Percentiles rank a stretch among this genome's conserved stretches.
Conservation (phyloP, 257 asterid genomes). For the Solanum chiquidenum region DNA sequence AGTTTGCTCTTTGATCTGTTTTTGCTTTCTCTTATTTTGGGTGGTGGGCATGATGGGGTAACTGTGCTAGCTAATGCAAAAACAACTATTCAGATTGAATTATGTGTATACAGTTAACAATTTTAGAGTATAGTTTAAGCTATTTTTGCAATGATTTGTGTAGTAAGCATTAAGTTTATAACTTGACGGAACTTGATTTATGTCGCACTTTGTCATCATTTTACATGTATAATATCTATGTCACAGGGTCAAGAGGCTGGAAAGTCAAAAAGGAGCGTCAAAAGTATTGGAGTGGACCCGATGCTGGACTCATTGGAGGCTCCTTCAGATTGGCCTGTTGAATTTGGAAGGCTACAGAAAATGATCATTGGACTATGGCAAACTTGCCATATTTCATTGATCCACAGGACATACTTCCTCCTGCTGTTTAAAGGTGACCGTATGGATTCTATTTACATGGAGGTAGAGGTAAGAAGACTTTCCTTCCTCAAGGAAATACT, state of each 20-base stretch:
- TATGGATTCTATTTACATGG: constrained; percentile 43
- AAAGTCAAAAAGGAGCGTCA: constrained; percentile 12
- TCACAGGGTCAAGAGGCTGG: constrained; percentile 17
- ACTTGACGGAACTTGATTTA: neutral
- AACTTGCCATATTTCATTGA: constrained; percentile 34
- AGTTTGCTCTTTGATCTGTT: neutral
- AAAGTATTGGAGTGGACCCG: constrained; percentile 25
- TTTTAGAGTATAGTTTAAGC: neutral
- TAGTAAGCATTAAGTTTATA: neutral
- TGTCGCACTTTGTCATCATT: neutral
- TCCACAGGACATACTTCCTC: constrained; percentile 47
- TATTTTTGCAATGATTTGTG: neutral
- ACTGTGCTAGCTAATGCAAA: neutral
- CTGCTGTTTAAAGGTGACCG: constrained; percentile 41
- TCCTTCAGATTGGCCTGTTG: constrained; percentile 31
- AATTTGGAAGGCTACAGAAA: constrained; percentile 27
- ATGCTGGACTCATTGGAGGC: constrained; percentile 15
- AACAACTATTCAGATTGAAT: neutral
- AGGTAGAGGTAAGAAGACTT: constrained; percentile 41
- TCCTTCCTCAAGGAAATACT: constrained; percentile 32
- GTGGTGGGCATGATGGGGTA: neutral
- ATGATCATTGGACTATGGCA: constrained; percentile 37
- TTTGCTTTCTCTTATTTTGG: neutral
- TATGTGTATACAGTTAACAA: neutral
- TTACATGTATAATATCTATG: neutral